Base-by-base conservation (phyloP, 2,329 filamentous ascomycete species). In the Arthrobotrys megalospora region DNA sequence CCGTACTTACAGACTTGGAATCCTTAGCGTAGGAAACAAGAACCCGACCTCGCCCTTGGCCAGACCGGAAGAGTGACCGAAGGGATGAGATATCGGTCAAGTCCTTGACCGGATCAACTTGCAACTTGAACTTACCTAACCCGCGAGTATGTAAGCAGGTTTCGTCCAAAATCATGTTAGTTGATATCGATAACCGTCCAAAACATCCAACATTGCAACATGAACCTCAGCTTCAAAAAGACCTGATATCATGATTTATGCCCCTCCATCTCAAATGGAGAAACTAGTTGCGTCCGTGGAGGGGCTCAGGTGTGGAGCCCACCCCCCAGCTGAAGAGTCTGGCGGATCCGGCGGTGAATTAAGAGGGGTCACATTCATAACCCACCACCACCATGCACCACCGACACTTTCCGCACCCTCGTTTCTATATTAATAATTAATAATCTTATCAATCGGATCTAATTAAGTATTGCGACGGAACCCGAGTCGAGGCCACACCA, bases 391-490 rank as follows among this genome's bases (percentile, higher is more conserved):
- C 7, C 34, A 47, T 32, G 19, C 41, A 41, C 14, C 50, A 69
- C 66, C 66, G 66, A 69, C 52, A 48, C 32, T 50, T 69, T 62
- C 66, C 66, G 67, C 19, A n/a, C 24, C n/a, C 16, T 45, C 50
- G 28, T 6, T 38, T 12, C 36, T 34, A 32, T 32, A 53, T 53
- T 24, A 50, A 24, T 4, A 53, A 34, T 58, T 38, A 38, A 43
- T 60, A 43, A 77, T 70, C 72, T 77, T 70, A 77, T 77, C 72
- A 66, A 77, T 77, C 72, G 38, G 58, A 77, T 77, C 72, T 65
- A 28, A 63, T 38, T 24, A n/a, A 12, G 16, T 38, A 10, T 19
- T 63, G 58, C 24, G 32, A 52, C 24, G 24, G 24, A 28, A 28
- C 66, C 24, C 34, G 34, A 48, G 66, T 69, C 66, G 52, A 60